These are phyloP conservation scores for Scytalidium lignicola DNA, from an alignment of 2,329 filamentous ascomycete species.

Conservation along the genomic window DNA sequence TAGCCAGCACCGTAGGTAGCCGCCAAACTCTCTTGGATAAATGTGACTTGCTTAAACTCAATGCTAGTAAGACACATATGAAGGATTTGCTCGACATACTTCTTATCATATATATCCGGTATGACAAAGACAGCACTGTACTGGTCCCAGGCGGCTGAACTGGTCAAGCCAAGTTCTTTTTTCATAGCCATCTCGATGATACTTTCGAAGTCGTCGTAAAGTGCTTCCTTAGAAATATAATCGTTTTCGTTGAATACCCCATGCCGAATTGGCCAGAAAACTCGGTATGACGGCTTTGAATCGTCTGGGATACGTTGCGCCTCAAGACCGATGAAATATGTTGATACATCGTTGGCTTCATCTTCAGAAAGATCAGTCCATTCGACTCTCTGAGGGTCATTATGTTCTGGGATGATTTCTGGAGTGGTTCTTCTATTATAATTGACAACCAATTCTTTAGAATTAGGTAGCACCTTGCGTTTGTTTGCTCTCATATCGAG, in stretches of 20 bases:
- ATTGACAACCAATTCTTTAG: conserved; percentile 90
- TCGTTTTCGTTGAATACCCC: conserved; percentile 89
- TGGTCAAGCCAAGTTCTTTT: conserved; percentile 73
- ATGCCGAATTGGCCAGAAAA: conserved; percentile 85
- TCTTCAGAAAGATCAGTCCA: conserved; percentile 79
- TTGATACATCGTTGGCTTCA: conserved; percentile 55
- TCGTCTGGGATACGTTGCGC: conserved; percentile 85
- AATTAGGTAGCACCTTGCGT: conserved; percentile 92
- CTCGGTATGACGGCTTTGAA: conserved; percentile 81
- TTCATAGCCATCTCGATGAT: conserved; percentile 83
- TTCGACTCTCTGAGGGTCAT: conserved; percentile 87
- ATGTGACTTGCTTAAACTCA: conserved; percentile 81
- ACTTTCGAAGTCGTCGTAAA: conserved; percentile 82
- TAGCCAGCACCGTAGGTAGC: conserved; percentile 94
- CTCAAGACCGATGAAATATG: conserved; percentile 73
- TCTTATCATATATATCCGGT: conserved; percentile 93
- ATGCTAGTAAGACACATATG: conserved; percentile 86
- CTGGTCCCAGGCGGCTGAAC: conserved; percentile 76
- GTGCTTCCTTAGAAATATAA: conserved; percentile 71
- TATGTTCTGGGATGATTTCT: conserved; percentile 88
- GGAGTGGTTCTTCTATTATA: conserved; percentile 82
- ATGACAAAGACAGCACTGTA: conserved; percentile 98
- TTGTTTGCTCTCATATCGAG: conserved; percentile 89
- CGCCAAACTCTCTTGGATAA: conserved; percentile 93
- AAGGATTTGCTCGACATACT: conserved; percentile 79